Evolutionary conservation across 306 rosid genomes (phyloP).

Genomic region (Cucurbita pepo): DNA sequence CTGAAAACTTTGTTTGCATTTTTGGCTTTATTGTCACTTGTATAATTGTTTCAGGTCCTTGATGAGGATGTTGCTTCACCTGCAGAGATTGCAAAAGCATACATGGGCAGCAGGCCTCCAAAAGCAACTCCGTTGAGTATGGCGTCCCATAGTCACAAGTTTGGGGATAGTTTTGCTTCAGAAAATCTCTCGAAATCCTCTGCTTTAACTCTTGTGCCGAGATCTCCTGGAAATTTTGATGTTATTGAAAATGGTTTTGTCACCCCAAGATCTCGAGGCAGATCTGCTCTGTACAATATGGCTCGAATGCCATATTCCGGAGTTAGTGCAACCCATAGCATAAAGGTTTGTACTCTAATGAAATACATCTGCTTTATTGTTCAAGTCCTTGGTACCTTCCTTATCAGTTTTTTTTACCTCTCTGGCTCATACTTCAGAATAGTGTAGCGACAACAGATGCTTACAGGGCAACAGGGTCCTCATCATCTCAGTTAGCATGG

Average conservation of each 20-base stretch:
- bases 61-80: conserved; percentile 74
- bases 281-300: conserved; percentile 81
- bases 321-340: conserved; percentile 24
- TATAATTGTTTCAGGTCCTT: conserved; percentile 42
- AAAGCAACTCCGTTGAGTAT: conserved; percentile 41
- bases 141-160: conserved; percentile 21
- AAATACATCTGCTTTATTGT: neutral
- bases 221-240: conserved; percentile 29
- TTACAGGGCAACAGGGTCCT: conserved; percentile 28
- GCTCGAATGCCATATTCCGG: conserved; percentile 77
- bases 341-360: conserved; percentile 36
- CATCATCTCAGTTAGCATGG: conserved; percentile 34
- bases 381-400: neutral
- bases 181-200: conserved; percentile 30
- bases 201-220: conserved; percentile 34
- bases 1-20: neutral
- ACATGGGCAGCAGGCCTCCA: conserved; percentile 72
- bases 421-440: conserved; percentile 26
- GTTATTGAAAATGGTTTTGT: conserved; percentile 51
- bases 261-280: conserved; percentile 67
- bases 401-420: conserved; percentile 1
- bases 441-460: conserved; percentile 21
- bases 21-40: conserved; percentile 14
- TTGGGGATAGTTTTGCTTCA: conserved; percentile 19
- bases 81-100: conserved; percentile 78